Evolutionary conservation across 208 protist species (phyloP).

Genomic region (Leishmania tarentolae): DNA sequence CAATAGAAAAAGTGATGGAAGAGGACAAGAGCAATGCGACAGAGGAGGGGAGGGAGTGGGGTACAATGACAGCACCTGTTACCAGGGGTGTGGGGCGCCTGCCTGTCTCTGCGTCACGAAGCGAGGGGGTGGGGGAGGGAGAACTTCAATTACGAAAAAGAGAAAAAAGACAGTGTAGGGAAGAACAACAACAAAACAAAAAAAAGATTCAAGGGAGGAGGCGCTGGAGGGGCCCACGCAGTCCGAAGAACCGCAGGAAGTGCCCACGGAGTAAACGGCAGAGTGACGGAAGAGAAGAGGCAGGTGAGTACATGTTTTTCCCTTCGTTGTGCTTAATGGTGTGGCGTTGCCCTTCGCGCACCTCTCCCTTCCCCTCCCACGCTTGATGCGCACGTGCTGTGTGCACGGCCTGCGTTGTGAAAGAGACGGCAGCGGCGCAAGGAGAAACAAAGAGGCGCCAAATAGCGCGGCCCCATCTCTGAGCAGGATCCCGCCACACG

Average conservation of each 20-base stretch:
- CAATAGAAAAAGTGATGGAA: background rate
- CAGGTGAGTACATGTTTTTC: background rate
- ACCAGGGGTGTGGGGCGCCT: background rate
- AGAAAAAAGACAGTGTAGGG: background rate
- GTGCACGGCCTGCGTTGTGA: background rate
- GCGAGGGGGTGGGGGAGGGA: background rate
- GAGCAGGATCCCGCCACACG: background rate
- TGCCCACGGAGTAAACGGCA: too few relatives aligned
- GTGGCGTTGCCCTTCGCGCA: background rate
- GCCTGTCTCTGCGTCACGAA: background rate
- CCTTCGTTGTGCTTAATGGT: background rate
- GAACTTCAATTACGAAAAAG: background rate
- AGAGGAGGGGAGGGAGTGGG: too few relatives aligned
- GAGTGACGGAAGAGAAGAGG: too few relatives aligned
- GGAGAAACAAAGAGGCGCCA: slow-evolving; percentile 1
- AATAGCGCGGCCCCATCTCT: background rate
- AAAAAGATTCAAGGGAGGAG: too few relatives aligned
- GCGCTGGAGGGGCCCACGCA: too few relatives aligned
- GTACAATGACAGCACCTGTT: too few relatives aligned
- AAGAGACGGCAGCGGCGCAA: background rate
- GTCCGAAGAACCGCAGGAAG: too few relatives aligned
- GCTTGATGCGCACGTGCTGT: background rate
- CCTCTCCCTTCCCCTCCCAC: background rate
- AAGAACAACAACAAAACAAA: background rate
- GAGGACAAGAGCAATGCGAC: too few relatives aligned